Base-by-base conservation (phyloP, 2,329 filamentous ascomycete species). In the Diplodia seriata region DNA sequence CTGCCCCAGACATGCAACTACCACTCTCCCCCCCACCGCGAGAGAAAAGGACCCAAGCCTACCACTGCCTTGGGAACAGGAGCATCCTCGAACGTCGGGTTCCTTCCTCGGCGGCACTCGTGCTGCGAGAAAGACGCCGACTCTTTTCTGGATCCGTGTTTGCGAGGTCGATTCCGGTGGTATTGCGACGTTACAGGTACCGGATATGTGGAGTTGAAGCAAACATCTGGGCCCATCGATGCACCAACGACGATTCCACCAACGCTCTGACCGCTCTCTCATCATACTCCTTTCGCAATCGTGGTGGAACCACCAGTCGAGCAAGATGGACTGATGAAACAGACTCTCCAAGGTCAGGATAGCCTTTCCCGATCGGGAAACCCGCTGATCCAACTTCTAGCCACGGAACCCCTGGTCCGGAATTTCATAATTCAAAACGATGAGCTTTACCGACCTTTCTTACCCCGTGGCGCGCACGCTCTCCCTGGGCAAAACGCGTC, bases 61-160 rank as follows among this genome's bases (percentile, higher is more conserved):
- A n/a, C 43, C 43, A 6, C n/a, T 20, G n/a, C 33, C 43, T 47
- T n/a, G 43, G 43, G 18, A 7, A 47, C 9, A 47, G 20, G 18
- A 47, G 18, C 29, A 36, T 18, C 53, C 8, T 55, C 53, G 53
- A 55, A 55, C 31, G 53, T 55, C 53, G 53, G 53, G 36, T n/a
- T 33, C 53, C 29, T n/a, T 36, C 31, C 53, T 55, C 53, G 53
- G 53, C 29, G 29, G 29, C 20, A 20, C 26, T 51, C 26, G 14
- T 4, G 11, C 49, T 5, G 49, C 20, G 26, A 29, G 23, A n/a
- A 51, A 26, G 53, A 33, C 15, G 53, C 29, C 53, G 53, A n/a
- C 1, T 3, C 43, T 6, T 11, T 18, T 43, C 23, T 23, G 23
- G 23, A 23, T 23, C 23, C 23, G 23, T 23, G 23, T 23, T 23